Percentiles rank a stretch among this genome's conserved stretches.
Conservation (phyloP, 352 stramenopile species). For the Phytophthora boehmeriae region DNA sequence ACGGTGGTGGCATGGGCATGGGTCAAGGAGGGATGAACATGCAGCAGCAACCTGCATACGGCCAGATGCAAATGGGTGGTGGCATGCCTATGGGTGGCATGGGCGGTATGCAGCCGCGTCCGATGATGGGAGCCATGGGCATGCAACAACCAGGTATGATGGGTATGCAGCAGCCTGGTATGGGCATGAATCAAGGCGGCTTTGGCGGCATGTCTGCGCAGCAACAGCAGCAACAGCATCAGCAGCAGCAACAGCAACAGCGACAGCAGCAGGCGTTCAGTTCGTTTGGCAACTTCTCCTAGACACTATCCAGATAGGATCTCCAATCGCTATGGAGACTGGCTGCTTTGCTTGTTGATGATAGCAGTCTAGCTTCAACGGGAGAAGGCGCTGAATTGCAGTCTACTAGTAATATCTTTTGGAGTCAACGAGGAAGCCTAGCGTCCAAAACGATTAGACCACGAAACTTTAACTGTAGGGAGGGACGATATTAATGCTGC, state of each 20-base stretch:
- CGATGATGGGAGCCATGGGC: slow-evolving; percentile 10
- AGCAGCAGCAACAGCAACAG: slow-evolving; percentile 54
- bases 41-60: slow-evolving; percentile 39
- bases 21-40: slow-evolving; percentile 25
- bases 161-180: slow-evolving; percentile 23
- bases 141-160: slow-evolving; percentile 36
- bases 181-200: slow-evolving; percentile 56
- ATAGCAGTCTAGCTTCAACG: slow-evolving; percentile 18
- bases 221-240: slow-evolving; percentile 53
- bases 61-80: slow-evolving; percentile 47
- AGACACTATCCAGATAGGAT: slow-evolving; percentile 5
- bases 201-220: slow-evolving; percentile 52
- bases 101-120: slow-evolving; percentile 11
- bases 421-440: slow-evolving; percentile 18
- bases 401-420: slow-evolving; percentile 29
- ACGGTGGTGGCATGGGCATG: slow-evolving; percentile 37
- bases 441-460: slow-evolving; percentile 27
- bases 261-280: slow-evolving; percentile 64
- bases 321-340: background rate
- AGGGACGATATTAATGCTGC: slow-evolving; percentile 16
- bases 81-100: slow-evolving; percentile 38
- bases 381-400: slow-evolving; percentile 11
- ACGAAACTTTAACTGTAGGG: slow-evolving; percentile 17
- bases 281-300: slow-evolving; percentile 55
- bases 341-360: slow-evolving; percentile 12